Evolutionary conservation across 768 basidiomycete genomes (phyloP).

Genomic region (Sistotremastrum niveocremeum): DNA sequence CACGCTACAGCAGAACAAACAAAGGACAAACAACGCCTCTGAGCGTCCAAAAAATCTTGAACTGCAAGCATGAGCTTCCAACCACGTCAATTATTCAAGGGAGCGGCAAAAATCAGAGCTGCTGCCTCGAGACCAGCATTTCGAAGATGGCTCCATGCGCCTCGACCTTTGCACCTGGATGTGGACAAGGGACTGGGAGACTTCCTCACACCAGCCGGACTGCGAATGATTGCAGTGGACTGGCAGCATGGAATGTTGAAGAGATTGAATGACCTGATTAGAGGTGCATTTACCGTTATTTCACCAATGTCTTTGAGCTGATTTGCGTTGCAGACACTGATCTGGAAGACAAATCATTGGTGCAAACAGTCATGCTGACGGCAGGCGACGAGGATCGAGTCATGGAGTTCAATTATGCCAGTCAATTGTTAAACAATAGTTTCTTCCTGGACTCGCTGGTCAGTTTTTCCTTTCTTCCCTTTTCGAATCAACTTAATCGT

Average conservation of each 20-base stretch:
- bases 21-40: no score
- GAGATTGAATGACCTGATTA: constrained; percentile 60
- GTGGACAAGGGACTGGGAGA: constrained; percentile 60
- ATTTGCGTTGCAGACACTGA: constrained; percentile 1
- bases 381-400: constrained; percentile 43
- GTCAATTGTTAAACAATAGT: constrained; percentile 84
- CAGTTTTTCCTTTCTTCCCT: constrained; percentile 19
- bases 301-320: background rate
- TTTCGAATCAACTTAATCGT: constrained; percentile 4
- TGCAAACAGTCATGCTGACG: constrained; percentile 59
- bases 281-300: constrained; percentile 35
- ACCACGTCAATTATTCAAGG: no score
- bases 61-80: constrained; percentile 2
- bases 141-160: constrained; percentile 32
- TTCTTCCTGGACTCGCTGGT: constrained; percentile 88
- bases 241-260: constrained; percentile 78
- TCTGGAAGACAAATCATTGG: constrained; percentile 33
- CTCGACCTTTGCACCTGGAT: constrained; percentile 46
- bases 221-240: constrained; percentile 61
- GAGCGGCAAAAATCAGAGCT: no score
- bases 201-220: constrained; percentile 63
- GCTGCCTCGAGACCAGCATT: no score
- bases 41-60: background rate
- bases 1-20: no score
- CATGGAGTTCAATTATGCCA: constrained; percentile 82